A percentile compares a stretch with the other conserved stretches of the same genome.
phyloP scores from a whole-genome alignment of 2,329 filamentous ascomycete genomes.

The Coniochaeta pulveracea region DNA sequence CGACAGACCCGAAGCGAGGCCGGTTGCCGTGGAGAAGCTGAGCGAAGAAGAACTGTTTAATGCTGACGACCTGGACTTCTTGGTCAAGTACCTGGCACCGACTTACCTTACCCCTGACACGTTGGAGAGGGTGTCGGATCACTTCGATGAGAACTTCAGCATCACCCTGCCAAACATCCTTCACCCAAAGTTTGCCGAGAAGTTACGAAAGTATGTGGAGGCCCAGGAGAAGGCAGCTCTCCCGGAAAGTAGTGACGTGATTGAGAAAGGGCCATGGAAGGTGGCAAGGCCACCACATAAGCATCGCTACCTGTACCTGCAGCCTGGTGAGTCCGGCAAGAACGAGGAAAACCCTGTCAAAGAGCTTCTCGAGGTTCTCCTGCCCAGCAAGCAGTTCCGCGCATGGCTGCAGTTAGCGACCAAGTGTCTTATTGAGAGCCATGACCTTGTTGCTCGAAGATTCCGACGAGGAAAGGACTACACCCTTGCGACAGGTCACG shows the following conservation, averaged over 20 bases:
- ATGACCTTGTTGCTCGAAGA: constrained; percentile 70
- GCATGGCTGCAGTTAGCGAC: constrained; percentile 85
- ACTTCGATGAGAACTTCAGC: constrained; percentile 74
- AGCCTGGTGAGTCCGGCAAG: constrained; percentile 32
- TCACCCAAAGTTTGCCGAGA: constrained; percentile 62
- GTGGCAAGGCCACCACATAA: constrained; percentile 88
- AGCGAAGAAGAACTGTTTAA: constrained; percentile 48
- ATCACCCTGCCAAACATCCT: constrained; percentile 74
- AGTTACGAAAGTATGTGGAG: constrained; percentile 61
- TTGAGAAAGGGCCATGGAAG: constrained; percentile 54
- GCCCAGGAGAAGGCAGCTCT: constrained; percentile 43
- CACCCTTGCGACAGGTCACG: constrained; percentile 80
- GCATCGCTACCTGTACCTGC: constrained; percentile 80
- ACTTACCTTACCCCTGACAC: constrained; percentile 89
- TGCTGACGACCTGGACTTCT: constrained; percentile 74
- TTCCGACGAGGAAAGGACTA: constrained; percentile 87
- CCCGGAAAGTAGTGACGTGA: constrained; percentile 36
- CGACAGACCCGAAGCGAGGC: constrained; percentile 61
- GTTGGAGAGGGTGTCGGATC: constrained; percentile 66
- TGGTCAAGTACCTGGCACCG: constrained; percentile 82
- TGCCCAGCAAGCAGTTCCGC: constrained; percentile 77
- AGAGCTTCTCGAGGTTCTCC: constrained; percentile 68
- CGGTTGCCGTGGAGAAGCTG: constrained; percentile 34
- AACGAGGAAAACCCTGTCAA: constrained; percentile 48
- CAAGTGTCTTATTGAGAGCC: constrained; percentile 58